Evolutionary conservation across 1,139 yeast genomes (phyloP).

Genomic region (Schizosaccharomyces versatilis): DNA sequence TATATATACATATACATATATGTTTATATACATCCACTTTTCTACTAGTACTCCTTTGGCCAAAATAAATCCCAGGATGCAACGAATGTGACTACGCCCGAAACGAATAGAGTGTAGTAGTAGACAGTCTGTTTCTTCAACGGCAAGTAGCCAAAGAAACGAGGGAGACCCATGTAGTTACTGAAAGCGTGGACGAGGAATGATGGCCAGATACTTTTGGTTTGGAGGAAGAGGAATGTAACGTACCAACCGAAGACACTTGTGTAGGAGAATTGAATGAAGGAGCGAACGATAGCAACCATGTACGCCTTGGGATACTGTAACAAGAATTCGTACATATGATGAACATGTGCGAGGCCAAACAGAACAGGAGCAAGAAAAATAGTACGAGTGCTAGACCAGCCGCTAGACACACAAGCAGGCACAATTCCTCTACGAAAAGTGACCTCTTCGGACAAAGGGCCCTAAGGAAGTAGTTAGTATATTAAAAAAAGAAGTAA

Average conservation of each 20-base stretch:
- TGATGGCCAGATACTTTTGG: slow-evolving; percentile 40
- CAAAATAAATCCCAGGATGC: background rate
- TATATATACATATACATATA: too few relatives aligned
- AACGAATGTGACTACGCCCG: slow-evolving; percentile 27
- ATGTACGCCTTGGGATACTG: slow-evolving; percentile 9
- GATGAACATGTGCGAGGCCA: slow-evolving; percentile 85
- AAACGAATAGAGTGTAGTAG: slow-evolving; percentile 26
- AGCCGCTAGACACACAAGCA: slow-evolving; percentile 20
- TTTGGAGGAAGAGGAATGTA: slow-evolving; percentile 32
- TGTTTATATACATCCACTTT: background rate
- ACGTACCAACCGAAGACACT: slow-evolving; percentile 61
- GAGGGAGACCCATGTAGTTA: slow-evolving; percentile 62
- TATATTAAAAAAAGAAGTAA: background rate
- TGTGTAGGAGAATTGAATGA: slow-evolving; percentile 51
- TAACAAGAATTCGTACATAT: slow-evolving; percentile 32
- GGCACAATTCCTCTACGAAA: slow-evolving; percentile 44
- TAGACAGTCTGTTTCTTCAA: slow-evolving; percentile 15
- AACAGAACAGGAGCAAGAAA: slow-evolving; percentile 45
- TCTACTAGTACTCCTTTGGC: background rate
- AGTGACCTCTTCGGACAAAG: slow-evolving; percentile 67
- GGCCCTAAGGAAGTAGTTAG: slow-evolving; percentile 31
- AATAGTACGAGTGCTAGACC: slow-evolving; percentile 18
- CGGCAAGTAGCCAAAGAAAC: slow-evolving; percentile 15
- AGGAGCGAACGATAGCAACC: slow-evolving; percentile 23
- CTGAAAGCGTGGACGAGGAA: slow-evolving; percentile 49